These are phyloP conservation scores for Plantago coronopus DNA, from an alignment of 305 asterid genomes.

Conservation along the genomic window DNA sequence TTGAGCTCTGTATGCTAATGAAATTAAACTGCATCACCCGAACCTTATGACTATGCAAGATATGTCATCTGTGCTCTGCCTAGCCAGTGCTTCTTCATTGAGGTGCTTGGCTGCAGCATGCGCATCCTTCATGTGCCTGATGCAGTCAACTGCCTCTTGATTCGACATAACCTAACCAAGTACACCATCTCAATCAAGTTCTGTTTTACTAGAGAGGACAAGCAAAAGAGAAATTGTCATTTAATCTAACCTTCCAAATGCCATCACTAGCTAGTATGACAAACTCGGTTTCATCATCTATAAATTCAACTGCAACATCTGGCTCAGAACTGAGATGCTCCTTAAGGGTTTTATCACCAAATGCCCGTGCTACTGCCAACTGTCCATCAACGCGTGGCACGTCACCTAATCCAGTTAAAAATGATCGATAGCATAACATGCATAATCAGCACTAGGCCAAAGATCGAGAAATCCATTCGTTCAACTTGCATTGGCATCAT, in stretches of 20 bases:
- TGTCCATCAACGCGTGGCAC: constrained; percentile 91
- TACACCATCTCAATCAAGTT: no score
- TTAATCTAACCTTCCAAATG: constrained; percentile 64
- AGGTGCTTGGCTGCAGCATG: constrained; percentile 62
- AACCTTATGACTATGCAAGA: constrained; percentile 71
- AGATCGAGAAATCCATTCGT: no score
- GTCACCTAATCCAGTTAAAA: constrained; percentile 46
- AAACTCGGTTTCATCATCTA: constrained; percentile 68
- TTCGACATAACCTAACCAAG: constrained; percentile 68
- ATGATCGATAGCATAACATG: not conserved
- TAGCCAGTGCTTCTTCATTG: constrained; percentile 61
- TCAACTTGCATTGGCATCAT: no score
- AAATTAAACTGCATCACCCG: constrained; percentile 25
- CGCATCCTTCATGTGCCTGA: constrained; percentile 60
- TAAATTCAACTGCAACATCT: constrained; percentile 44
- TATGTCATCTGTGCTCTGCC: constrained; percentile 72
- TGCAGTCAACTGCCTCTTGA: constrained; percentile 80
- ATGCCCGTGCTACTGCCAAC: constrained; percentile 94
- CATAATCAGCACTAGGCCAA: not conserved
- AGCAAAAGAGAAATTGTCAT: not conserved
- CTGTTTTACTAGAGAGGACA: no score
- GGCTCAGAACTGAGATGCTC: constrained; percentile 88
- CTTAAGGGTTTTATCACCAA: constrained; percentile 89
- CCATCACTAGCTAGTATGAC: constrained; percentile 91
- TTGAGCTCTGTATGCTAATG: no score